Conservation (phyloP, 345 rosid species). For the Lumnitzera racemosa region DNA sequence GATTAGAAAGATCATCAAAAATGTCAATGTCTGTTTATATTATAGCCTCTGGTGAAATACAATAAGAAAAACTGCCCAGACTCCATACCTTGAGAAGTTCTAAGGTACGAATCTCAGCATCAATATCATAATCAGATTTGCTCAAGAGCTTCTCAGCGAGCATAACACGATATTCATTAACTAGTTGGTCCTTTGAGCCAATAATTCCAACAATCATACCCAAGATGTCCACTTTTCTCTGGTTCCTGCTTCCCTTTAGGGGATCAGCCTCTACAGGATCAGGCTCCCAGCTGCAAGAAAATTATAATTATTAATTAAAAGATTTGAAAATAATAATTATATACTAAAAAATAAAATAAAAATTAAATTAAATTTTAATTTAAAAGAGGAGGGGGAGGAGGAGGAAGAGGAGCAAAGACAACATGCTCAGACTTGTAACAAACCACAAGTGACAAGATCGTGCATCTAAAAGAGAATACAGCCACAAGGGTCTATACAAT, state of each 20-base stretch:
- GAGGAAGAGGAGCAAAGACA: too few relatives aligned
- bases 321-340: too few relatives aligned
- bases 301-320: background rate
- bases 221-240: slow-evolving; percentile 79
- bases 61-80: background rate
- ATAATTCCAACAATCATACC: slow-evolving; percentile 94
- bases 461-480: too few relatives aligned
- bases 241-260: slow-evolving; percentile 67
- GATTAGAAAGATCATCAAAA: slow-evolving; percentile 1
- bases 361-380: too few relatives aligned
- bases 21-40: background rate
- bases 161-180: slow-evolving; percentile 92
- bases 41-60: background rate
- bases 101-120: slow-evolving; percentile 83
- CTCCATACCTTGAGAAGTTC: slow-evolving; percentile 87
- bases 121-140: slow-evolving; percentile 92
- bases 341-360: background rate
- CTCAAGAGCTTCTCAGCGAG: slow-evolving; percentile 95
- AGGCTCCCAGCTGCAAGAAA: slow-evolving; percentile 84
- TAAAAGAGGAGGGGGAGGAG: too few relatives aligned
- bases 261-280: slow-evolving; percentile 95
- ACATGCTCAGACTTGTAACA: too few relatives aligned
- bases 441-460: background rate
- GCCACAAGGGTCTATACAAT: too few relatives aligned
- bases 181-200: slow-evolving; percentile 93